Evolutionary conservation across 371 early-diverging fungal species (phyloP).

Genomic region (Mortierella sp.): DNA sequence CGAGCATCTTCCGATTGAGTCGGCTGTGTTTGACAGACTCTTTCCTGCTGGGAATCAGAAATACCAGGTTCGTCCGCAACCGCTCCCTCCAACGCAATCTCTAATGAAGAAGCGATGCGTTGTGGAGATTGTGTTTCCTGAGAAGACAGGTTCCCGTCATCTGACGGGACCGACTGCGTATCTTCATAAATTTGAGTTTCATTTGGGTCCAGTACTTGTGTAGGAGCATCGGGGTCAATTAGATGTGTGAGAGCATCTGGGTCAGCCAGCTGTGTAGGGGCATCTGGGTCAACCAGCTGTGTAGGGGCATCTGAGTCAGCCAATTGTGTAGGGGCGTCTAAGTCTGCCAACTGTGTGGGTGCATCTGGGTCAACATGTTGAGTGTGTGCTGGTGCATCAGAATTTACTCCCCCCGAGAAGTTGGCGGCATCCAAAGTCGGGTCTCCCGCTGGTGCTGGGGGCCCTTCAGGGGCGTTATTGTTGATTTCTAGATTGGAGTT

Average conservation of each 20-base stretch:
- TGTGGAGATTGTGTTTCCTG: not conserved
- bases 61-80: not conserved
- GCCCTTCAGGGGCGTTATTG: too few relatives aligned
- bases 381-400: not conserved
- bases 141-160: not conserved
- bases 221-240: slow-evolving; percentile 1
- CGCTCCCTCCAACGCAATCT: not conserved
- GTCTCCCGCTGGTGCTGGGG: not conserved
- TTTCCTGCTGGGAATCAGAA: slow-evolving; percentile 2
- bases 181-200: slow-evolving; percentile 1
- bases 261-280: not conserved
- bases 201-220: not conserved
- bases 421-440: not conserved
- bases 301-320: not conserved
- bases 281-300: too few relatives aligned
- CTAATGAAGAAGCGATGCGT: not conserved
- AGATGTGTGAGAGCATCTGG: not conserved
- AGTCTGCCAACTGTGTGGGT: not conserved
- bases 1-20: slow-evolving; percentile 9
- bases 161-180: not conserved
- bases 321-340: not conserved
- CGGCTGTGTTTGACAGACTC: slow-evolving; percentile 11
- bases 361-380: not conserved
- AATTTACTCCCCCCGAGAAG: not conserved
- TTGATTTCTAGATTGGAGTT: not conserved